Percentiles rank a stretch among this genome's conserved stretches.
Conservation (phyloP, 306 rosid species). For the Canavalia gladiata region DNA sequence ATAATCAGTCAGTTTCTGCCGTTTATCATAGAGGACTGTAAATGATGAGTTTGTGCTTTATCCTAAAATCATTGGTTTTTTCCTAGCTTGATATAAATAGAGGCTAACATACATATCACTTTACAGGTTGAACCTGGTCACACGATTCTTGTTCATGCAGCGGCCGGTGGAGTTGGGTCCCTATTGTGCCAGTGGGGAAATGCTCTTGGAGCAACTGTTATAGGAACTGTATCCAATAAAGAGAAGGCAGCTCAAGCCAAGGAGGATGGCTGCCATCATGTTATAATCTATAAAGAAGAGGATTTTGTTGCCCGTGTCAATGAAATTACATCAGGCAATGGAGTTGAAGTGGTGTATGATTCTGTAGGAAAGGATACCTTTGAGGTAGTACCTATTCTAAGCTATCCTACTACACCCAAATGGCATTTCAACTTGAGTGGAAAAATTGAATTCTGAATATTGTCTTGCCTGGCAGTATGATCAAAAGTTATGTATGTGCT, state of each 20-base stretch:
- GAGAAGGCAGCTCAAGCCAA: constrained; percentile 95
- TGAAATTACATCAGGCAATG: constrained; percentile 81
- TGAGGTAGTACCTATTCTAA: constrained; percentile 63
- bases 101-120: neutral
- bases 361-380: constrained; percentile 95
- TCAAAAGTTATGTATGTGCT: constrained; percentile 19
- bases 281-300: constrained; percentile 73
- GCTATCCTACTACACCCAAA: neutral
- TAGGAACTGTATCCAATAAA: constrained; percentile 84
- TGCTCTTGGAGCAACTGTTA: constrained; percentile 89
- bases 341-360: constrained; percentile 94
- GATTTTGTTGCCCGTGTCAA: constrained; percentile 83
- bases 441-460: neutral
- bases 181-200: constrained; percentile 96
- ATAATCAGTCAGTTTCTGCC: neutral
- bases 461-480: neutral
- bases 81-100: constrained; percentile 1
- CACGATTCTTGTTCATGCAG: constrained; percentile 85
- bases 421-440: constrained; percentile 35
- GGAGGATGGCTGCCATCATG: constrained; percentile 92
- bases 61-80: constrained; percentile 1
- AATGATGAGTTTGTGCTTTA: neutral
- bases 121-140: constrained; percentile 85
- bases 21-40: neutral
- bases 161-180: constrained; percentile 98